A percentile compares a stretch with the other conserved stretches of the same genome.
These are phyloP conservation scores for Phlegmacium glaucopus DNA, from an alignment of 768 basidiomycete species.

Conservation along the genomic window DNA sequence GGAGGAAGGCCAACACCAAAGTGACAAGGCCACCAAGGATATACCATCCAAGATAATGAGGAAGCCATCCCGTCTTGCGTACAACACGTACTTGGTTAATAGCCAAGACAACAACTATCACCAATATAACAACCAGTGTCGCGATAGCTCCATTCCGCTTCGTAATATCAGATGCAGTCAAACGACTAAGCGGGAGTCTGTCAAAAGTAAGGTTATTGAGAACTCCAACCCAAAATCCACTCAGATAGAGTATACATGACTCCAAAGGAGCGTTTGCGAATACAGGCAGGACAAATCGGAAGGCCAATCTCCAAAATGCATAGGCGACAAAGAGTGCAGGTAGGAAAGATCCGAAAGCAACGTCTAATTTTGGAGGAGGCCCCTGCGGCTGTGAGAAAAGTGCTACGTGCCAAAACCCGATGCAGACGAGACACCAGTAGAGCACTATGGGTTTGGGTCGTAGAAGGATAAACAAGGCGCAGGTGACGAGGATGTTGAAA, in stretches of 20 bases:
- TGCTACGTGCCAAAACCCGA: constrained; percentile 82
- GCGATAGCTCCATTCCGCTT: constrained; percentile 65
- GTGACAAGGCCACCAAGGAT: constrained; percentile 60
- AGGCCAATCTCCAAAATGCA: constrained; percentile 73
- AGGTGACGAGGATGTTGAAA: constrained; percentile 68
- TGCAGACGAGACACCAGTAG: constrained; percentile 77
- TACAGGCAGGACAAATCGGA: constrained; percentile 69
- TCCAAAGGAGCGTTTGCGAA: constrained; percentile 72
- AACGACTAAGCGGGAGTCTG: constrained; percentile 71
- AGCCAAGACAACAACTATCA: constrained; percentile 56
- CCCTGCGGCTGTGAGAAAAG: constrained; percentile 74
- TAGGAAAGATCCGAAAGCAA: constrained; percentile 75
- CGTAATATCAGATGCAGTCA: constrained; percentile 65
- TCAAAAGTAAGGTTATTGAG: constrained; percentile 70
- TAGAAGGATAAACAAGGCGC: constrained; percentile 66
- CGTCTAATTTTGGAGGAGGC: constrained; percentile 64
- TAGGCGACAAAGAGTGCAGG: constrained; percentile 77
- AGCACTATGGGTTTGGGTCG: constrained; percentile 66
- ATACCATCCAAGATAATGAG: constrained; percentile 75
- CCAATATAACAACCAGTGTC: constrained; percentile 63
- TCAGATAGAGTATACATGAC: constrained; percentile 68
- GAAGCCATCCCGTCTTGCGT: constrained; percentile 81
- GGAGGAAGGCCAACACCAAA: constrained; percentile 64
- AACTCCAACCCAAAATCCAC: constrained; percentile 76
- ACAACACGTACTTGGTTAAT: constrained; percentile 81